A percentile compares a stretch with the other conserved stretches of the same genome.
Evolutionary conservation across 352 stramenopile genomes (phyloP).

Genomic region (Nothophytophthora sp.): DNA sequence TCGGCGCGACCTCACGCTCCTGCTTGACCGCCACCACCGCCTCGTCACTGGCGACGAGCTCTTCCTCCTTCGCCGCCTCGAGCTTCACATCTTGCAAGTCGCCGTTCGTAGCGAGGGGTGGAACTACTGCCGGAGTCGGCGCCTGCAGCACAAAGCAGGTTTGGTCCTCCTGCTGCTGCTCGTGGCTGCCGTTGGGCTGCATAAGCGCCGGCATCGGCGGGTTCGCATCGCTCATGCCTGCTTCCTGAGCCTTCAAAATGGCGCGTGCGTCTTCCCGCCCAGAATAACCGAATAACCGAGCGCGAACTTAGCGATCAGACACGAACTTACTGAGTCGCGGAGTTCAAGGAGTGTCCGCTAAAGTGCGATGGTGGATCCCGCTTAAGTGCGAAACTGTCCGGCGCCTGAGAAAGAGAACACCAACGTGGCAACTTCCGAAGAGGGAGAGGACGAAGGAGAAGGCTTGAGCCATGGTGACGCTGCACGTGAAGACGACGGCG

Average conservation of each 20-base stretch:
- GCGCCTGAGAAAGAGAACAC: not conserved
- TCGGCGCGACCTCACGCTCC: conserved; percentile 2
- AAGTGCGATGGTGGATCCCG: not conserved
- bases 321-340: not conserved
- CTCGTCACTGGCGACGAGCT: not conserved
- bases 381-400: not conserved
- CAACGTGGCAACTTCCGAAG: not conserved
- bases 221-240: no score
- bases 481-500: conserved; percentile 84
- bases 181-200: no score
- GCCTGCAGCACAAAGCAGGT: no score
- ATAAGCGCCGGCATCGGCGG: no score
- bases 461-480: conserved; percentile 54
- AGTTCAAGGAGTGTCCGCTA: not conserved
- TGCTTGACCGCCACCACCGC: conserved; percentile 12
- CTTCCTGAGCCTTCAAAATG: not conserved
- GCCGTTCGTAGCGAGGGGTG: no score
- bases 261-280: conserved; percentile 9
- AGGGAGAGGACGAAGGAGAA: conserved; percentile 7
- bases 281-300: not conserved
- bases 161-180: no score
- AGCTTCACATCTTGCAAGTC: no score
- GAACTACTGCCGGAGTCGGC: no score
- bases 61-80: conserved; percentile 1
- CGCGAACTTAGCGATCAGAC: not conserved